A percentile compares a stretch with the other conserved stretches of the same genome.
These are phyloP conservation scores for Buxus sempervirens DNA, from an alignment of 164 flowering plant genomes.

Conservation along the genomic window DNA sequence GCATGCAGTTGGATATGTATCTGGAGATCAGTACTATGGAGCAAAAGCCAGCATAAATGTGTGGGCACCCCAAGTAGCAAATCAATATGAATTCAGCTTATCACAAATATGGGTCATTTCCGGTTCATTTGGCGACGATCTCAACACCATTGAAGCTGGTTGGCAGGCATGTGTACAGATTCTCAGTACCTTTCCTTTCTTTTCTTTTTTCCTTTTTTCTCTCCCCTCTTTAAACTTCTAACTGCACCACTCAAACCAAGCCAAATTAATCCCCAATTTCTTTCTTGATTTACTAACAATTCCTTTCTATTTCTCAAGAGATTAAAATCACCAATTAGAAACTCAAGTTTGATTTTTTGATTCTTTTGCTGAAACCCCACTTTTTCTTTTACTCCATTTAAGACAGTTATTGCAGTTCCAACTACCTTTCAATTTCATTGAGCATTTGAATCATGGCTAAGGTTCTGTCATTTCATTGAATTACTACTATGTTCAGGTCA, in stretches of 20 bases:
- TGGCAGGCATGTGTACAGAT: conserved; percentile 70
- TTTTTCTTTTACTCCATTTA: neutral
- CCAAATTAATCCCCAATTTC: too few relatives aligned
- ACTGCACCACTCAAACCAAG: too few relatives aligned
- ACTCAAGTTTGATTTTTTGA: too few relatives aligned
- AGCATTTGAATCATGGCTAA: neutral
- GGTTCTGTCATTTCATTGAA: conserved; percentile 4
- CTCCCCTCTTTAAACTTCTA: too few relatives aligned
- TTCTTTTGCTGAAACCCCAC: too few relatives aligned
- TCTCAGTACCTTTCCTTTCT: neutral
- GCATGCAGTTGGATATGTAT: conserved; percentile 95
- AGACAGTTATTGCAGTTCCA: neutral
- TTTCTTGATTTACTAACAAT: too few relatives aligned
- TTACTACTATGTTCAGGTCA: conserved; percentile 53
- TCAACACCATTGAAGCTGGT: conserved; percentile 99
- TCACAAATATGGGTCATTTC: conserved; percentile 98
- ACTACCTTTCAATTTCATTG: neutral
- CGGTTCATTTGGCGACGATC: conserved; percentile 91
- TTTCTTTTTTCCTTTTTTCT: neutral
- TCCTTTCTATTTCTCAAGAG: too few relatives aligned
- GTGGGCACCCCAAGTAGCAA: conserved; percentile 80
- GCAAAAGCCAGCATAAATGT: conserved; percentile 92
- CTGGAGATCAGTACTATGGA: conserved; percentile 82
- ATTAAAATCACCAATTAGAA: too few relatives aligned
- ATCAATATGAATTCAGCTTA: conserved; percentile 78